Evolutionary conservation across 805 yeast genomes (phyloP), one percentile per base, ranked within the genome.

Genomic region (Kuraishia piskuri): DNA sequence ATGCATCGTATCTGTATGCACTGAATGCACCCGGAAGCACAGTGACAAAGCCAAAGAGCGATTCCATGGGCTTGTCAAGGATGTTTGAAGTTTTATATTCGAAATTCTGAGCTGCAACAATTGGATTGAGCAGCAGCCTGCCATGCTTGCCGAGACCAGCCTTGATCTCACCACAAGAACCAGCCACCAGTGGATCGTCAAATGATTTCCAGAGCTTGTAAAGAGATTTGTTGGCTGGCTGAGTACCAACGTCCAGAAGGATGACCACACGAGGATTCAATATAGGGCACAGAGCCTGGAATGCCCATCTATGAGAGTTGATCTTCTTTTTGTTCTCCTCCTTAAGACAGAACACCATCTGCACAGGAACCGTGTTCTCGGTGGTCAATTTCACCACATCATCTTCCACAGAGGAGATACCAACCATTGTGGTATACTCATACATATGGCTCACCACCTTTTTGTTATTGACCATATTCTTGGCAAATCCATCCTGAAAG

Each of bases 1-100:
- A 73, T 0, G 97, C 98, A 40, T 75, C 79, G 62, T 84, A 91
- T 56, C 98, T 74, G 67, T 94, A 92, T 0, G 98, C 99, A 17
- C 96, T 88, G 62, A 94, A 91, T 0, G 98, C 98, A 62, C 98
- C 98, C 0, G 98, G 98, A 52, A 94, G 76, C 54, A 94, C 98
- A 0, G 96, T 80, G 59, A 92, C 91, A 65, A 90, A 92, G 0
- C 99, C 99, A 70, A 94, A 92, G 1, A 86, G 88, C 3, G 95
- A 86, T 67, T 92, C 99, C 77, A 90, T 86, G 0, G 99, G 97
- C 68, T 94, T 92, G 72, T 94, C 98, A 55, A 92, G 74, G 57
- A 92, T 89, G 66, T 92, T 94, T 4, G 97, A 90, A 74, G 90
- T 91, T 68, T 94, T 94, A 68, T 94, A 94, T 67, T 92, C 99